Evolutionary conservation across 805 yeast species (phyloP).

Genomic region (Candida sithepensis): DNA sequence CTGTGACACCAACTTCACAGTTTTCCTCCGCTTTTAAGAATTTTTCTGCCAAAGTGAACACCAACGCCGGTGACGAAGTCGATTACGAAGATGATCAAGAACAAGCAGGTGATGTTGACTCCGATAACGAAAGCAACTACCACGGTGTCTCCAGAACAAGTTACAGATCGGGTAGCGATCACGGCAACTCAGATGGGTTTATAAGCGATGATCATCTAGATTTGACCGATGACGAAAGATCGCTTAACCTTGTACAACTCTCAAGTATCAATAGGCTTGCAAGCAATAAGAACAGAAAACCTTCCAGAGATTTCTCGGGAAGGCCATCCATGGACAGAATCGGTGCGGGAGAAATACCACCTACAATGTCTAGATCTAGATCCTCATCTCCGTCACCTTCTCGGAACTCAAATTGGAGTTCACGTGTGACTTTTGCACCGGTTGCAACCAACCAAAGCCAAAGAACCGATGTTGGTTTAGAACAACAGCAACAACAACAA

Average conservation of each 20-base stretch:
- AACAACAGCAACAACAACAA: too few relatives aligned
- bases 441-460: too few relatives aligned
- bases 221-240: background rate
- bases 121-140: constrained; percentile 6
- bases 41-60: constrained; percentile 23
- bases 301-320: background rate
- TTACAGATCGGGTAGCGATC: background rate
- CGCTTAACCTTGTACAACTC: background rate
- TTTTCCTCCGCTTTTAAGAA: constrained; percentile 19
- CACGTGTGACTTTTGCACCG: background rate
- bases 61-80: constrained; percentile 16
- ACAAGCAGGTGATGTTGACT: constrained; percentile 3
- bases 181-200: background rate
- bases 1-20: constrained; percentile 17
- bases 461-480: background rate
- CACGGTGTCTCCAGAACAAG: constrained; percentile 1
- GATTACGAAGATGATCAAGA: constrained; percentile 7
- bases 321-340: background rate
- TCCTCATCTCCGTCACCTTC: background rate
- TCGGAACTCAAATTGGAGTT: background rate
- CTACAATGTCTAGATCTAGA: background rate
- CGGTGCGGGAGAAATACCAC: too few relatives aligned
- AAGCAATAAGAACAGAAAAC: background rate
- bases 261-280: background rate
- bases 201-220: background rate